These are phyloP conservation scores for Nepenthes mirabilis DNA, from an alignment of 148 eudicot genomes.

Conservation along the genomic window DNA sequence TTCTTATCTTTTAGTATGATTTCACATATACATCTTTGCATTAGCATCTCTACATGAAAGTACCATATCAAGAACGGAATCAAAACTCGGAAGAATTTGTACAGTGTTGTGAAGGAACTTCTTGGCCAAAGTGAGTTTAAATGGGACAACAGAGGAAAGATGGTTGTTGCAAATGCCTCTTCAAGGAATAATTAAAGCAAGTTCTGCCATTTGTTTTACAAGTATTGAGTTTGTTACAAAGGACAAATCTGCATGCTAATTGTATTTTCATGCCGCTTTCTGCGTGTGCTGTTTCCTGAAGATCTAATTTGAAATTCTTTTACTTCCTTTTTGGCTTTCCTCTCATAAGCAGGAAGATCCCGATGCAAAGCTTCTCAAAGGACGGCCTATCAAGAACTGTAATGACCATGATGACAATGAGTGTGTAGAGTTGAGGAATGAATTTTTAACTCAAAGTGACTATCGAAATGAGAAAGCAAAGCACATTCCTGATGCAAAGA, in stretches of 20 bases:
- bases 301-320: background rate
- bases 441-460: background rate
- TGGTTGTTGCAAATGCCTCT: constrained; percentile 2
- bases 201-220: background rate
- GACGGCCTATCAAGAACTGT: constrained; percentile 8
- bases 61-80: constrained; percentile 8
- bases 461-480: too few species aligned
- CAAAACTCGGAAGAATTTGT: constrained; percentile 11
- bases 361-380: constrained; percentile 8
- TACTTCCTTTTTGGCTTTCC: background rate
- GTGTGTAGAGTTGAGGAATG: background rate
- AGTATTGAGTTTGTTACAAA: background rate
- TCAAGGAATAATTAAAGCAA: constrained; percentile 6
- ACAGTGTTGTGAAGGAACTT: constrained; percentile 7
- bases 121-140: constrained; percentile 11
- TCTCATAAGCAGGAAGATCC: background rate
- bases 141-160: constrained; percentile 10
- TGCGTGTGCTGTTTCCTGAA: background rate
- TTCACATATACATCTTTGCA: constrained; percentile 2
- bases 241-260: background rate
- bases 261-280: background rate
- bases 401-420: constrained; percentile 7
- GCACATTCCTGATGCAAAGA: too few species aligned
- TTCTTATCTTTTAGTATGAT: background rate
- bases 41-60: constrained; percentile 5